Conservation (phyloP, 805 yeast genomes). For the Debaryomyces tyrocola region DNA sequence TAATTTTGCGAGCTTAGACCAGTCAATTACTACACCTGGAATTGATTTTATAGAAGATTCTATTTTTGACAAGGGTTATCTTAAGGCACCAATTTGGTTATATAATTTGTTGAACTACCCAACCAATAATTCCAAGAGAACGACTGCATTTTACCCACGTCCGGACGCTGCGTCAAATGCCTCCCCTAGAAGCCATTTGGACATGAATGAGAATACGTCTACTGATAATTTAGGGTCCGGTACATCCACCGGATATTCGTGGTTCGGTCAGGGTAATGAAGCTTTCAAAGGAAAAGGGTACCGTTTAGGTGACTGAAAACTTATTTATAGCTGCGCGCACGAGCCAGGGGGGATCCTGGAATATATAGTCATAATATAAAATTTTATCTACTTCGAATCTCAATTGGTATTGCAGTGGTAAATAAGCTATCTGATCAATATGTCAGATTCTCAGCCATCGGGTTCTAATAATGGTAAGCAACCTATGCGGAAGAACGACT, state of each 20-base stretch:
- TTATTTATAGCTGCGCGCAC: neutral
- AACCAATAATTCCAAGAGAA: conserved; percentile 19
- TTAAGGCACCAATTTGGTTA: conserved; percentile 53
- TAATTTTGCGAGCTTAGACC: conserved; percentile 4
- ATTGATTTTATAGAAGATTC: conserved; percentile 35
- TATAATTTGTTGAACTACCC: conserved; percentile 34
- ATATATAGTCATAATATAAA: too few relatives aligned
- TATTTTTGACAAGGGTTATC: conserved; percentile 51
- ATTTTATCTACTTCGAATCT: too few relatives aligned
- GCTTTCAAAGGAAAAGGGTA: conserved; percentile 37
- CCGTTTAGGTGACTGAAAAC: conserved; percentile 28
- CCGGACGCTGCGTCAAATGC: neutral
- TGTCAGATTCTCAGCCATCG: neutral
- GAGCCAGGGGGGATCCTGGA: neutral
- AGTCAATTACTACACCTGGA: neutral
- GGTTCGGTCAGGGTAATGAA: conserved; percentile 11
- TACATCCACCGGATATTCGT: conserved; percentile 7
- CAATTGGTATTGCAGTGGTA: neutral
- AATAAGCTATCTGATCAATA: neutral
- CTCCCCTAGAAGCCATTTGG: neutral
- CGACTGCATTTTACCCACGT: conserved; percentile 25
- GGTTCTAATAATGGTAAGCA: neutral
- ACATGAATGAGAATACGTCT: neutral
- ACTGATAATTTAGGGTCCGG: neutral
- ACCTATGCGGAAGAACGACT: neutral